phyloP scores from a whole-genome alignment of 352 stramenopile species.

The Blastocystis sp. region DNA sequence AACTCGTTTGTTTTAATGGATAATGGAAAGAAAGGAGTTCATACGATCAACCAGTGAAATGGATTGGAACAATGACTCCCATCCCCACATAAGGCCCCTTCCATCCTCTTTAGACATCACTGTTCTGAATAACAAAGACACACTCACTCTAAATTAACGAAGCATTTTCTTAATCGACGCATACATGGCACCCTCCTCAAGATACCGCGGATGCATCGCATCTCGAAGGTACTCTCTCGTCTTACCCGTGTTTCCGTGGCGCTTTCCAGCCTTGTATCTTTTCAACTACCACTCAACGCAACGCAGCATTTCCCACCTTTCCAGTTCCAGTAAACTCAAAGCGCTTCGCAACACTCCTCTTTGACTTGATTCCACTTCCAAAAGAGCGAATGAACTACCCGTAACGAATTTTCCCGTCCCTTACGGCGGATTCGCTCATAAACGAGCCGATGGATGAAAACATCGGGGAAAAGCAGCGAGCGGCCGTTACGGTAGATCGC shows the following conservation, averaged over 20 bases:
- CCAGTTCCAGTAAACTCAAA: slow-evolving; percentile 39
- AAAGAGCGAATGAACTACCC: slow-evolving; percentile 1
- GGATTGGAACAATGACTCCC: too few relatives aligned
- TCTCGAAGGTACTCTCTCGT: slow-evolving; percentile 6
- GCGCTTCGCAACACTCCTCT: slow-evolving; percentile 21
- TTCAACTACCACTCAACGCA: background rate
- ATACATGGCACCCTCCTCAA: slow-evolving; percentile 1
- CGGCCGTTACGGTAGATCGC: background rate
- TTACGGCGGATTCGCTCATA: slow-evolving; percentile 1
- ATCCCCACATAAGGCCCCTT: too few relatives aligned
- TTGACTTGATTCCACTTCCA: slow-evolving; percentile 41
- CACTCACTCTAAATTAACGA: slow-evolving; percentile 6
- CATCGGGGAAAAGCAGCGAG: background rate
- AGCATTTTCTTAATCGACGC: slow-evolving; percentile 31
- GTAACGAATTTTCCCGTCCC: background rate
- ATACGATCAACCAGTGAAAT: too few relatives aligned
- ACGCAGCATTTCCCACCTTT: background rate
- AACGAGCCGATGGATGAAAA: background rate
- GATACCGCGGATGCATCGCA: slow-evolving; percentile 21
- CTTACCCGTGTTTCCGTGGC: slow-evolving; percentile 48
- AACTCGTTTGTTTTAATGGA: too few relatives aligned
- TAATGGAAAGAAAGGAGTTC: too few relatives aligned
- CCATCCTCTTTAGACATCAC: too few relatives aligned
- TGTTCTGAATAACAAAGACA: too few relatives aligned
- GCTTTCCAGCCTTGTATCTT: slow-evolving; percentile 13